Base-by-base conservation (phyloP, 768 basidiomycete genomes). In the Trametes cingulata region DNA sequence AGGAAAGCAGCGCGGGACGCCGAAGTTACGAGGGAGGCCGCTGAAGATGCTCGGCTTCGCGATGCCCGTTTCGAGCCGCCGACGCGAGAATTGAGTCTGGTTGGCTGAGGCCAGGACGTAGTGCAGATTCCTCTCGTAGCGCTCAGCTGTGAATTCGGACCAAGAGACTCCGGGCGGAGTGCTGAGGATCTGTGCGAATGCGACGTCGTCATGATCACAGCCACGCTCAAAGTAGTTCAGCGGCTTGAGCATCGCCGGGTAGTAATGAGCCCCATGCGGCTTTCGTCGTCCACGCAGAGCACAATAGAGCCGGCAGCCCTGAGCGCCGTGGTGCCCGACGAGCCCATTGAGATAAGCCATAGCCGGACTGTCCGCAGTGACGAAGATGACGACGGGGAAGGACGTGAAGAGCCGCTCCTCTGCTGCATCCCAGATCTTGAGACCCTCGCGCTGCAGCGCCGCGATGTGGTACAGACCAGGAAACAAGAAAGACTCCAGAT, bases 221-320 rank as follows among this genome's bases (percentile, higher is more conserved):
- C 73, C 74, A 0, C 25, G 22, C 0, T 71, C 52, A 13, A 10
- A 20, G 27, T 67, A 73, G 37, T 60, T 33, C 20, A 37, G 7
- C 1, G 77, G 77, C 13, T 63, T 62, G 0, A 71, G 52, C 6
- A 65, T 56, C 0, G 64, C 76, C 0, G 75, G 73, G 60, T 75
- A 80, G 46, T 80, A 78, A 19, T 67, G 68, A 0, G 57, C 22
- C 0, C 48, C 64, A 1, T 64, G 58, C 0, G 63, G 56, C 50
- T 75, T 76, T 4, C 56, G 66, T 0, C 73, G 67, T 0, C 77
- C 75, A 3, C n/a, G 37, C 3, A 72, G 6, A 0, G 56, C 40
- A 58, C 78, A 81, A 43, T 67, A 72, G 0, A 73, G 8, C 0
- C 67, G 68, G 52, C 81, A 83, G 0, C 73, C 76, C 25, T 69